Evolutionary conservation across 441 rosid genomes (phyloP), one percentile per base, ranked within the genome.

Genomic region (Syzygium malaccense): DNA sequence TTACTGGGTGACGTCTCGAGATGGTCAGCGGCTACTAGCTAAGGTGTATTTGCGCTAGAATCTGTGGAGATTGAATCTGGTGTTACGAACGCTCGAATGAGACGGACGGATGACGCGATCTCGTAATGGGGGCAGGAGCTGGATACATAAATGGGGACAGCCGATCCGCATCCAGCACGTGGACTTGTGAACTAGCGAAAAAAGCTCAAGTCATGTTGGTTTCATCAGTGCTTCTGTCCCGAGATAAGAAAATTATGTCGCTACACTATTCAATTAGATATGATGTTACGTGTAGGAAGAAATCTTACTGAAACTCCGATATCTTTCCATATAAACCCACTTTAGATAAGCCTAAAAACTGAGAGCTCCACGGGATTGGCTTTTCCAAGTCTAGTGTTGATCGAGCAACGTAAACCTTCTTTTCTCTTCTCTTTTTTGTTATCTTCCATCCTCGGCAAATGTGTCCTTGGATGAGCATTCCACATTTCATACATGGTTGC

Each of bases 341-440:
- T 9, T 33, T 32, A 68, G 48, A 68, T 15, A 5, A 68, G 48
- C 14, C 19, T 33, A 9, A 37, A 71, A 71, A 37, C 49, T 20
- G 13, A 20, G 32, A 8, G 25, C 7, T 15, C 8, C 12, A 32
- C 14, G 41, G 12, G 32, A 41, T 32, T 66, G 78, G 78, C 25
- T 9, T 66, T 18, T 14, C 45, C 45, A 32, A 18, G 6, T 17
- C 33, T 1, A 0, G 78, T 66, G 78, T 18, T 32, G 78, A 66
- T 66, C 78, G 11, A 32, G 45, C 78, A 32, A 66, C 78, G 4
- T 33, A 68, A 33, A 8, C 14, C 26, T 68, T 37, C 7, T 33
- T 75, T 23, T 23, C 1, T 6, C 23, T 75, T 12, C 0, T 7
- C 0, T 8, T 23, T 12, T 20, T 33, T 1, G 0, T 51, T 26